These are phyloP conservation scores for Cutaneotrichosporon cavernicola DNA, from an alignment of 1,284 basidiomycete species.

Conservation along the genomic window DNA sequence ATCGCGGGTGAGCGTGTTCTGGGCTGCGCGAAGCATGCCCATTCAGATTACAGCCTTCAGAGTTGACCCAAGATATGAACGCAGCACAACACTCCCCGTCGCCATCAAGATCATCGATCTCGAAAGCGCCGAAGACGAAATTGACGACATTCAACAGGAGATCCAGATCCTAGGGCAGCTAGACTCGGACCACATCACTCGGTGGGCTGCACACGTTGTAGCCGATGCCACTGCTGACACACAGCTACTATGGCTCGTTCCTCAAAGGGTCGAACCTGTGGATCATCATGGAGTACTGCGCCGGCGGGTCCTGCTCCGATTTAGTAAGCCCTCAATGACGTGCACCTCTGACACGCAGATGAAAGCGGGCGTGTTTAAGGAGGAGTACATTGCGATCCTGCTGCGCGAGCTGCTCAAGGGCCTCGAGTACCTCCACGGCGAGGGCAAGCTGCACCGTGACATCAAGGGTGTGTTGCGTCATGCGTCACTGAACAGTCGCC, in stretches of 20 bases:
- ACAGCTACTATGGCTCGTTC: slow-evolving; percentile 89
- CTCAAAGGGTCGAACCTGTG: slow-evolving; percentile 93
- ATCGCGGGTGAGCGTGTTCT: slow-evolving; percentile 69
- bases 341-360: slow-evolving; percentile 61
- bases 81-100: slow-evolving; percentile 85
- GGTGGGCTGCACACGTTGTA: slow-evolving; percentile 58
- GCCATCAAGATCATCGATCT: slow-evolving; percentile 99
- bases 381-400: slow-evolving; percentile 98
- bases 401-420: slow-evolving; percentile 87
- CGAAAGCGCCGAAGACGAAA: slow-evolving; percentile 98
- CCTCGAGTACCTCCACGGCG: slow-evolving; percentile 86
- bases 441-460: slow-evolving; percentile 95
- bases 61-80: slow-evolving; percentile 69
- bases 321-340: slow-evolving; percentile 43
- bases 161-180: slow-evolving; percentile 98
- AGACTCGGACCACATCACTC: slow-evolving; percentile 92
- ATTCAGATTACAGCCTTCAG: not conserved
- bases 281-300: slow-evolving; percentile 97
- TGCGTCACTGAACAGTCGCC: not conserved
- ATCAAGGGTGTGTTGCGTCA: slow-evolving; percentile 74
- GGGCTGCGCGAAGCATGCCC: not conserved
- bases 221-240: slow-evolving; percentile 13
- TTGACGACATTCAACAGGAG: slow-evolving; percentile 99
- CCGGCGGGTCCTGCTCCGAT: slow-evolving; percentile 59
- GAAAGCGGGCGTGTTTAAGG: slow-evolving; percentile 95